Base-by-base conservation (phyloP, 2,329 filamentous ascomycete species). In the Xylariomycetidae sp. region DNA sequence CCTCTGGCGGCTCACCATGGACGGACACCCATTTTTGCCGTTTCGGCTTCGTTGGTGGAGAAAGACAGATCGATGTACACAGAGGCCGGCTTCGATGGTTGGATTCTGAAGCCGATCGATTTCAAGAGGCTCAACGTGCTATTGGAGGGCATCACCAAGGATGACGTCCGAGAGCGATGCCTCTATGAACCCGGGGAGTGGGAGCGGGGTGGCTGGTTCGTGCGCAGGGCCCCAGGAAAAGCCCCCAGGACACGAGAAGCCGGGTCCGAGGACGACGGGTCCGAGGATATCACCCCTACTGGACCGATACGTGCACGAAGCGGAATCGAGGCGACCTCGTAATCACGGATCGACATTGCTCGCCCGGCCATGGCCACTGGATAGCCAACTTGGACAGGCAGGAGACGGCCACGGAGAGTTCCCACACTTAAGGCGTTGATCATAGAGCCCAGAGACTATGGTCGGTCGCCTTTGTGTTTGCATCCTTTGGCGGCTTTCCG, bases 181-280 rank as follows among this genome's bases (percentile, higher is more conserved):
- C 53, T 88, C 1, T 93, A 93, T 51, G 59, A 67, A 27, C 65
- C 76, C 3, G 86, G 87, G 0, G 57, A 79, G 28, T 95, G 87
- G 88, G 87, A 93, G 47, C 64, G 67, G n/a, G 88, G 88, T 4
- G 88, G 88, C 1, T 95, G 87, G 87, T 92, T 94, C 35, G 34
- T n/a, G 22, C 35, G 34, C 29, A 38, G 35, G 25, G 20, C 27
- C 6, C 22, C 32, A 3, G 20, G 22, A 22, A 16, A 19, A 13
- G 19, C 15, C 15, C 15, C n/a, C 4, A 17, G 31, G 28, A 32
- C 16, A n/a, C n/a, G n/a, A n/a, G 14, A 35, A 15, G 19, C 32
- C 12, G 29, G 30, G 28, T 15, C 14, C 25, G 24, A 42, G 8
- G 29, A 25, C 12, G 10, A 6, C 23, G 14, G 13, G 17, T 23